phyloP scores from a whole-genome alignment of 1,284 basidiomycete species.

The Pseudozyma pruni region DNA sequence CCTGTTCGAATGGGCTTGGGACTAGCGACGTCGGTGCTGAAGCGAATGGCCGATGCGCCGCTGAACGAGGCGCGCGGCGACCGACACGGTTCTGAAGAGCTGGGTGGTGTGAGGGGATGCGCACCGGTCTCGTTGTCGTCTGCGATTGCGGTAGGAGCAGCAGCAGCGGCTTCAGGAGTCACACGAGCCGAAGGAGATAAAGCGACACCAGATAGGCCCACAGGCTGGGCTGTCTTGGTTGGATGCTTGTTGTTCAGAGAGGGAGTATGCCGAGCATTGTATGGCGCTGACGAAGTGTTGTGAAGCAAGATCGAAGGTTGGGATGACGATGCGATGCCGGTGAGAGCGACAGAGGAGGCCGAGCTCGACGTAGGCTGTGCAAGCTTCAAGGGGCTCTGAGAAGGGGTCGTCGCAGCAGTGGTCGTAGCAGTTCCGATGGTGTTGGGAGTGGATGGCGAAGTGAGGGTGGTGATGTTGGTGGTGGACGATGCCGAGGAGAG shows the following conservation, averaged over 20 bases:
- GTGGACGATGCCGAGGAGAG: conserved; percentile 14
- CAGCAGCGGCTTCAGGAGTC: background rate
- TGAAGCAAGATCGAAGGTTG: background rate
- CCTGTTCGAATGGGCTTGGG: background rate
- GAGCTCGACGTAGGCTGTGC: background rate
- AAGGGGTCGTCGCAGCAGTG: conserved; percentile 22
- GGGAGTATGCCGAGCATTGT: conserved; percentile 12
- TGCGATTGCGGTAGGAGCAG: background rate
- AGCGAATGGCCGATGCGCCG: conserved; percentile 4
- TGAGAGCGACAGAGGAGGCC: background rate
- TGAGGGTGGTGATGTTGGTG: conserved; percentile 11
- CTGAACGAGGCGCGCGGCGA: conserved; percentile 20
- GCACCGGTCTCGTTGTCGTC: background rate
- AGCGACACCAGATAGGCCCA: background rate
- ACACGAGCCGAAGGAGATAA: too few species aligned
- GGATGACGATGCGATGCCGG: background rate
- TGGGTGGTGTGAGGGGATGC: conserved; percentile 22
- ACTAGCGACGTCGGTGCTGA: background rate
- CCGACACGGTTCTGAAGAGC: conserved; percentile 20
- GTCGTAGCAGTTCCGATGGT: background rate
- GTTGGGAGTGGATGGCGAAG: conserved; percentile 4
- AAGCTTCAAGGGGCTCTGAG: conserved; percentile 22
- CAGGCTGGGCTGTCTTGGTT: background rate
- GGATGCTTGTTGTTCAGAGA: conserved; percentile 4
- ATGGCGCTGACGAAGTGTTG: background rate